phyloP scores from a whole-genome alignment of 192 early-diverging fungal species.

The Globomyces pollinis-pini region DNA sequence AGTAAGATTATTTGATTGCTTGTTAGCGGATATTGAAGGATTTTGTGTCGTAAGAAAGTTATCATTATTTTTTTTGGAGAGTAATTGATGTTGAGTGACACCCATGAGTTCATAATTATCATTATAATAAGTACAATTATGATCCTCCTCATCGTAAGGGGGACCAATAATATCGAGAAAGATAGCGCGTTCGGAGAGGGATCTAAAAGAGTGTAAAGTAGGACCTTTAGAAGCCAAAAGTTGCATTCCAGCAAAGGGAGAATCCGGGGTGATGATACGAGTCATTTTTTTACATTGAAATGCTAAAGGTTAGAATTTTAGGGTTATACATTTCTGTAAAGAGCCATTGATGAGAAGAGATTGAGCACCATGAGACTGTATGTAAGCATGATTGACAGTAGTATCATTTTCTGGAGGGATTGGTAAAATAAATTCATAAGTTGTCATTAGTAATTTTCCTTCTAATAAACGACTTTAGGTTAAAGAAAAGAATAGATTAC shows the following conservation, averaged over 20 bases:
- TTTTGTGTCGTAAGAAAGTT: too few relatives aligned
- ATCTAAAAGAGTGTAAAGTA: conserved; percentile 33
- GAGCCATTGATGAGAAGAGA: too few relatives aligned
- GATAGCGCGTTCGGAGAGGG: conserved; percentile 32
- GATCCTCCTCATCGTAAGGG: conserved; percentile 36
- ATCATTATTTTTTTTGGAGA: too few relatives aligned
- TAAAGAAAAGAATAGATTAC: not conserved
- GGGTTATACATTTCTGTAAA: conserved; percentile 1
- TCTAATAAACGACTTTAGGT: conserved; percentile 1
- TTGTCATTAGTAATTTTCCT: conserved; percentile 3
- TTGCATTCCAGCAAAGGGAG: conserved; percentile 23
- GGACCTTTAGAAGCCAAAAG: conserved; percentile 18
- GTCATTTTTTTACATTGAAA: conserved; percentile 1
- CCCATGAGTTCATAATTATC: too few relatives aligned
- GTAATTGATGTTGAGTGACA: too few relatives aligned
- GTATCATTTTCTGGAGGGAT: not conserved
- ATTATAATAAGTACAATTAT: conserved; percentile 36
- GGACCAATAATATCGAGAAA: conserved; percentile 43
- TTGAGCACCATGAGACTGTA: too few relatives aligned
- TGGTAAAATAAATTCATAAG: conserved; percentile 1
- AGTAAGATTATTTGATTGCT: too few relatives aligned
- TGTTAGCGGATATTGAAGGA: too few relatives aligned
- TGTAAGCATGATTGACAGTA: not conserved
- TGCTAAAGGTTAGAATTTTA: not conserved
- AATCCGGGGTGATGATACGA: conserved; percentile 15